Percentiles rank a stretch among this genome's conserved stretches.
phyloP scores from a whole-genome alignment of 2,329 filamentous ascomycete species.

The Xylaria sp. region DNA sequence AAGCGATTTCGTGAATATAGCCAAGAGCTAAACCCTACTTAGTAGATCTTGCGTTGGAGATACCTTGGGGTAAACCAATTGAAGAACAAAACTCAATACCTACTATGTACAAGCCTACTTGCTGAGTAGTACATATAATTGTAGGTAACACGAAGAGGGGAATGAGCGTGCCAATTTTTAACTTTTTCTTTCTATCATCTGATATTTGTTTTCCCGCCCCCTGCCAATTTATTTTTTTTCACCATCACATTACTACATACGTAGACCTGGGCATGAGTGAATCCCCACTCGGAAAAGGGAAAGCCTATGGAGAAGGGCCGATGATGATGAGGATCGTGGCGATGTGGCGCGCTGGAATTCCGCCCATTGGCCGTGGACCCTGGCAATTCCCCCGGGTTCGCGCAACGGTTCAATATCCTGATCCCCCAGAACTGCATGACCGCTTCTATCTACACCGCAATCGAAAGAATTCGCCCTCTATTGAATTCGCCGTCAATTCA shows the following conservation, averaged over 20 bases:
- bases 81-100: neutral
- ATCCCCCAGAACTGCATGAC: neutral
- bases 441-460: neutral
- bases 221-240: neutral
- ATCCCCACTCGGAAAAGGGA: constrained; percentile 21
- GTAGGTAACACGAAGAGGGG: neutral
- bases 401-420: constrained; percentile 10
- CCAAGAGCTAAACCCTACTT: neutral
- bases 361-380: constrained; percentile 21
- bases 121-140: too few species aligned
- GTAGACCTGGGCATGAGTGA: neutral
- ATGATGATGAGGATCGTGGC: constrained; percentile 23
- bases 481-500: neutral
- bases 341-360: constrained; percentile 24
- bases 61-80: neutral
- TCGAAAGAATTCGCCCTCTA: neutral
- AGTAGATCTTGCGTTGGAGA: neutral
- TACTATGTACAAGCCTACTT: too few species aligned
- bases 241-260: neutral
- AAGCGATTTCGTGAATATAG: neutral
- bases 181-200: constrained; percentile 10
- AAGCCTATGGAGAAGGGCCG: constrained; percentile 36
- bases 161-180: neutral
- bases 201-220: constrained; percentile 5
- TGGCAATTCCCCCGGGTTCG: constrained; percentile 16